Evolutionary conservation across 2,329 filamentous ascomycete species (phyloP).

Genomic region (Colletotrichum sp.): DNA sequence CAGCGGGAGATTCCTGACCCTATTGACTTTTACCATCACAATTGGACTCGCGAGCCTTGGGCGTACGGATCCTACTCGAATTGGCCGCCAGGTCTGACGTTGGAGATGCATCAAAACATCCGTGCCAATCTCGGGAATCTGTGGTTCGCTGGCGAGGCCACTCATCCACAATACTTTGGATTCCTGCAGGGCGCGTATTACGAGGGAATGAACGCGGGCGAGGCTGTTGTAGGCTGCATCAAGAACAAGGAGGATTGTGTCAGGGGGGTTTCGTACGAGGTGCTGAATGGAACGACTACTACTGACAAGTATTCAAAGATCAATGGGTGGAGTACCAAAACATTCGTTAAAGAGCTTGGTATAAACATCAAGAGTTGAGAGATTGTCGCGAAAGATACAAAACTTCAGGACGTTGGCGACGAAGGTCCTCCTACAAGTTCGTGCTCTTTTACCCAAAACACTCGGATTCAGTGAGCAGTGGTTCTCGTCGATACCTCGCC

Average conservation of each 20-base stretch:
- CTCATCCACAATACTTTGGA: slow-evolving; percentile 67
- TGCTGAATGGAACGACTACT: slow-evolving; percentile 34
- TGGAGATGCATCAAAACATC: slow-evolving; percentile 72
- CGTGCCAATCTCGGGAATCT: slow-evolving; percentile 66
- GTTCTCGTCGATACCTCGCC: neutral
- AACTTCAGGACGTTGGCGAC: neutral
- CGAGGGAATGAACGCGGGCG: slow-evolving; percentile 57
- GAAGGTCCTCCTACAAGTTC: neutral
- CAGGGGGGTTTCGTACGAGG: slow-evolving; percentile 29
- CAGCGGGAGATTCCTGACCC: slow-evolving; percentile 62
- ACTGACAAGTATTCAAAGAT: neutral
- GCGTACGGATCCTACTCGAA: slow-evolving; percentile 69
- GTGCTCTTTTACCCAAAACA: no score
- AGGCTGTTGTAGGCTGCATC: slow-evolving; percentile 44
- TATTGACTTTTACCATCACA: slow-evolving; percentile 64
- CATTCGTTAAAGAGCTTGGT: neutral
- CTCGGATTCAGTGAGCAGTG: neutral
- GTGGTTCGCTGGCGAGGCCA: slow-evolving; percentile 71
- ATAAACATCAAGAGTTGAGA: neutral
- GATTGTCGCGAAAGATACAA: neutral
- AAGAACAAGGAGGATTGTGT: slow-evolving; percentile 28
- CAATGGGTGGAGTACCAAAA: neutral
- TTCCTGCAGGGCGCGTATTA: slow-evolving; percentile 69
- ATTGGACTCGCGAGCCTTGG: slow-evolving; percentile 55
- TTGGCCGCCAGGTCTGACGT: slow-evolving; percentile 67